Base-by-base conservation (phyloP, 208 protist genomes). In the Leishmania mexicana region DNA sequence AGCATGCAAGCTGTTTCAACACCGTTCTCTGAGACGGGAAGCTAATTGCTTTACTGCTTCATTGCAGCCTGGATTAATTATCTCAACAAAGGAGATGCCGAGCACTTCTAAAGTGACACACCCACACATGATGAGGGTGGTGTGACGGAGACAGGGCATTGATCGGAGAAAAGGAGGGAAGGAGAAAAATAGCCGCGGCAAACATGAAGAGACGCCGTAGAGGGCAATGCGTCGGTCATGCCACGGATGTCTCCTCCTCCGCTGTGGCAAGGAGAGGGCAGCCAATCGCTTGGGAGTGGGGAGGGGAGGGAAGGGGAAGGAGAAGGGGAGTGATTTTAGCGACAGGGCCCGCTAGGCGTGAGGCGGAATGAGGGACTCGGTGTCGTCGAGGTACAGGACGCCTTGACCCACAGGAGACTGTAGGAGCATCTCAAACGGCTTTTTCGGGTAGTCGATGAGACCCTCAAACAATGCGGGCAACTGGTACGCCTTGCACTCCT, bases 381-480 rank as follows among this genome's bases (percentile, higher is more conserved):
- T 49, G 35, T 89, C 89, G 49, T 87, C 76, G 8, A 94, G 83
- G 58, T 89, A 88, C n/a, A 84, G 73, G 38, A 96, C 85, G 35
- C 94, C 94, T 47, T 83, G 86, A 2, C 94, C 94, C 0, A 97
- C 92, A 10, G 93, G 92, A 28, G 92, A 96, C 87, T 97, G 91
- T 53, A 97, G 84, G 5, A 97, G 89, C 93, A 96, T 94, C 83
- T 94, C 93, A 71, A 97, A 92, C 2, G 92, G 70, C 84, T 92
- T 95, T 67, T 94, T 91, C 8, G 90, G 92, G 81, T 96, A 93
- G 79, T 97, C 89, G 77, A 97, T 95, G 21, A 97, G 89, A 49
- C 89, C 78, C 24, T 76, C 79, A 75, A 83, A 91, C 15, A 85
- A 86, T 5, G 81, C 70, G 17, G 86, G 54, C 40, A 88, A 68